Evolutionary conservation across 345 rosid genomes (phyloP), one percentile per base, ranked within the genome.

Genomic region (Combretum micranthum): DNA sequence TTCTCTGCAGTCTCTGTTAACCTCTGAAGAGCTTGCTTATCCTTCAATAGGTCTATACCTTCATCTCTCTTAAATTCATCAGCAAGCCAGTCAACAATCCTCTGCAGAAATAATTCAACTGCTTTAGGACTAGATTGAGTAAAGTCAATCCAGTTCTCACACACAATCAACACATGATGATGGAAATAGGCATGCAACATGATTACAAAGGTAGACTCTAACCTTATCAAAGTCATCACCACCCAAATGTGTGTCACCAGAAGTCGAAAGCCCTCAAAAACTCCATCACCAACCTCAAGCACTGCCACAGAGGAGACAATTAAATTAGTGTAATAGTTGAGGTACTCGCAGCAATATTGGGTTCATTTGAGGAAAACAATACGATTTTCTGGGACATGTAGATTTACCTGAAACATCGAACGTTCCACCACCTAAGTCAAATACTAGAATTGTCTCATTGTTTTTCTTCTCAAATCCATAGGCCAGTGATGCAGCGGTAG

Each of bases 211-310:
- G 47, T 9, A 50, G 20, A 14, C 32, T 18, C 70, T n/a, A 51
- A 86, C 97, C 96, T 89, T 93, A 52, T 93, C 97, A 60, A 92
- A 92, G 68, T 92, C 99, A 77, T 92, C 99, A 65, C 99, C 99
- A n/a, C 99, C 99, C 82, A 92, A 75, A 79, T 93, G 97, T 1
- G 99, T 93, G 67, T 93, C 99, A 5, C 99, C 99, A 56, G 99
- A 89, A 23, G 99, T 89, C 20, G 99, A 93, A 12, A 93, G 89
- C 89, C 99, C 68, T 93, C 99, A 72, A 93, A 93, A 42, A 93
- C 99, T 67, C 99, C 99, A 73, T 89, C 99, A 82, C 99, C 99
- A 53, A 93, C 99, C 81, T 93, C 99, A 50, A 93, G 99, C 56
- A 92, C 98, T 92, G 71, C 56, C 62, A 42, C 14, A 14, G 18